A percentile compares a stretch with the other conserved stretches of the same genome.
These are phyloP conservation scores for Boletus patriciae DNA, from an alignment of 768 basidiomycete genomes.

Conservation along the genomic window DNA sequence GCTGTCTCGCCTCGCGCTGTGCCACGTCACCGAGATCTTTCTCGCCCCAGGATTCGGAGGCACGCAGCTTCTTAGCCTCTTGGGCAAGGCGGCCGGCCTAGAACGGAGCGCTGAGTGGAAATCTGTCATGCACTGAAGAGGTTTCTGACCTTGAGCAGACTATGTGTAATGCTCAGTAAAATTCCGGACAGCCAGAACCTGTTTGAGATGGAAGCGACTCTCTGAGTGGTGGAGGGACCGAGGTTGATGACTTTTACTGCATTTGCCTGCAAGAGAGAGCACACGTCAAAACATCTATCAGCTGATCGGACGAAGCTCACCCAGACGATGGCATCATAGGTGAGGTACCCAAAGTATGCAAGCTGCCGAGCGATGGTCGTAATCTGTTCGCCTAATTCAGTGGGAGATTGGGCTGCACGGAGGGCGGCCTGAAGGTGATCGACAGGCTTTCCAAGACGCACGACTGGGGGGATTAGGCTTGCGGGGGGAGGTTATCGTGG, in stretches of 20 bases:
- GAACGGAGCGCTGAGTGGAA: neutral
- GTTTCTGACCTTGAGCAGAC: constrained; percentile 59
- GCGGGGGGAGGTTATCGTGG: neutral
- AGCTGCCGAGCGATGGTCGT: constrained; percentile 81
- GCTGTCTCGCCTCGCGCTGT: constrained; percentile 63
- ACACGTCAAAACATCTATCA: neutral
- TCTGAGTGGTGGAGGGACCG: constrained; percentile 58
- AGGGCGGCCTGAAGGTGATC: constrained; percentile 93
- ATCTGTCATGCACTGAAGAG: neutral
- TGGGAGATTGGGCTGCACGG: constrained; percentile 57
- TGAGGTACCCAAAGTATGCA: constrained; percentile 84
- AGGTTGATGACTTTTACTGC: constrained; percentile 63
- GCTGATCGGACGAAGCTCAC: constrained; percentile 42
- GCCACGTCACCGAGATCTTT: constrained; percentile 68
- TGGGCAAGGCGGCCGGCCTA: constrained; percentile 62
- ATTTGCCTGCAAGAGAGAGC: constrained; percentile 49
- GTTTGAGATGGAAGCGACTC: constrained; percentile 64
- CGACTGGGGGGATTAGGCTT: constrained; percentile 49
- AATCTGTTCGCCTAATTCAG: constrained; percentile 67
- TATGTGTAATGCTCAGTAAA: constrained; percentile 70
- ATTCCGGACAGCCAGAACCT: constrained; percentile 91
- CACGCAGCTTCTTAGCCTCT: constrained; percentile 55
- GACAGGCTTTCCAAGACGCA: constrained; percentile 90
- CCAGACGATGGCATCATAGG: constrained; percentile 84
- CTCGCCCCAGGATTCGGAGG: constrained; percentile 50